Base-by-base conservation (phyloP, 2,329 filamentous ascomycete genomes). In the Hypoxylon sp. region DNA sequence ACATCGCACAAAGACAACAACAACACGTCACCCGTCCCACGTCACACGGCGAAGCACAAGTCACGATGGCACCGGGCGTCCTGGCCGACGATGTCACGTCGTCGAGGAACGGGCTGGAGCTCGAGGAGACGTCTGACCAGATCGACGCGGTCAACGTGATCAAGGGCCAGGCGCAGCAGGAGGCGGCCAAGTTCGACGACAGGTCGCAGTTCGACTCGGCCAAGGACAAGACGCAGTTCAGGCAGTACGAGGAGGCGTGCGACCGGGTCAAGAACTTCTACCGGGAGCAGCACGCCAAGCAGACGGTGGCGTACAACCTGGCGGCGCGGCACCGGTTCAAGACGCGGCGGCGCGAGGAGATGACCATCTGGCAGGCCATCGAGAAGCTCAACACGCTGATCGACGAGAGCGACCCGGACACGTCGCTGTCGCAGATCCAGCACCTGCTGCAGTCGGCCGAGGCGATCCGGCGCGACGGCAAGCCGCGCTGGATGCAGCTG, bases 391-490 rank as follows among this genome's bases (percentile, higher is more conserved):
- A 96, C 82, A 92, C 89, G 0, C 83, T 96, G 48, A 90, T 96
- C 74, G 92, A 97, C 77, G 90, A 96, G 76, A 92, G 88, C 17
- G 92, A 97, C 78, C 92, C 92, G 1, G 92, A 97, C 78, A 96
- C 92, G 41, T 86, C 85, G 43, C 87, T 97, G 62, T 89, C 87
- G 23, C 92, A 96, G 79, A 96, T 96, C 72, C 89, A 96, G 77
- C 92, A 96, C 75, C 83, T 96, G 24, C 84, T 96, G 13, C 92
- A 97, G 74, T 88, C 89, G 15, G 92, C 92, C 49, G 92, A 97
- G 77, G 92, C 92, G 11, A 95, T 96, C 72, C 89, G 92, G 24
- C 86, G 89, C 45, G 92, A 96, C 73, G 88, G 89, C 71, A 90
- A 91, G 79, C 89, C 89, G 7, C 83, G 88, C 65, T 92, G 89